Base-by-base conservation (phyloP, 1,139 yeast genomes). In the Candida tropicalis region DNA sequence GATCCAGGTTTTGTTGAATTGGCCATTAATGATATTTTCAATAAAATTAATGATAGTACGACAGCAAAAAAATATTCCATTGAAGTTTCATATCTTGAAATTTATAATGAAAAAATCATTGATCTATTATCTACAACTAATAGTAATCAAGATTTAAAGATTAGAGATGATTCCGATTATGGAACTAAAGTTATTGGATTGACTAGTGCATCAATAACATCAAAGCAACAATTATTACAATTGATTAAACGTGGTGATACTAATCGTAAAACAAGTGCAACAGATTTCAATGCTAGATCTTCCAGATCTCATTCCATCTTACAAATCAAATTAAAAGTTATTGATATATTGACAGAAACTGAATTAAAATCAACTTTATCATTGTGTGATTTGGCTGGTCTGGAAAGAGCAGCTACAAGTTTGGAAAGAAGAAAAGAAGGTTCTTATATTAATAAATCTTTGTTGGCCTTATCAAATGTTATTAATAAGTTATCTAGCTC, bases 371-470 rank as follows among this genome's bases (percentile, higher is more conserved):
- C 93, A 27, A 83, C 93, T 0, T 76, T 93, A 31, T 87, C 95
- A 20, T 72, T 93, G 45, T 93, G 98, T 70, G 99, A 93, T 65
- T 75, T 93, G 57, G 99, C 99, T 0, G 99, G 99, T 17, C 87
- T 96, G 13, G 99, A 93, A 63, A 76, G 88, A 44, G 98, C 97
- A 0, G 84, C 95, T 0, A 76, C 86, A 1, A 89, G 90, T 57
- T 66, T 75, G 0, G 97, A 84, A 55, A 76, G 98, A 55, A 72
- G 97, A 46, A 87, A 89, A 61, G 98, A 93, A 66, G 98, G 98
- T 16, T 80, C 97, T 0, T 91, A 77, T 59, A 93, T 93, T 58
- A 93, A 93, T 67, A 88, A 89, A 60, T 90, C 97, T 0, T 74
- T 91, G 36, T 70, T 93, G 46, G 95, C 98, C 0, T 73, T 91